Evolutionary conservation across 2,329 filamentous ascomycete genomes (phyloP).

Genomic region (Purpureocillium lavendulum): DNA sequence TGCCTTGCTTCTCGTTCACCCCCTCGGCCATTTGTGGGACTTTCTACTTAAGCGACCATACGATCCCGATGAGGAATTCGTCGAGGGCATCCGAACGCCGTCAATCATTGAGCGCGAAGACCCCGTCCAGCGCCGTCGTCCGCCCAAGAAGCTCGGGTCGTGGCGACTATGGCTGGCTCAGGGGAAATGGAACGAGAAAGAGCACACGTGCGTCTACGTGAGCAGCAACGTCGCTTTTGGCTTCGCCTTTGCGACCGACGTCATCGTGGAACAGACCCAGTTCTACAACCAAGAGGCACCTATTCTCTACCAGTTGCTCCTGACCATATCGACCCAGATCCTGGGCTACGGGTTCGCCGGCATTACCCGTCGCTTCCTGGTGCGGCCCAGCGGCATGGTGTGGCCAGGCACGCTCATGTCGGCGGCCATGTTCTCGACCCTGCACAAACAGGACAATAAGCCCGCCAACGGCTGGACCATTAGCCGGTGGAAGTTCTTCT

Average conservation of each 20-base stretch:
- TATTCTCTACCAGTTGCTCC: constrained; percentile 69
- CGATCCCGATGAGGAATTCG: constrained; percentile 39
- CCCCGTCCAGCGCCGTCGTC: constrained; percentile 5
- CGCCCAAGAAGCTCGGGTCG: constrained; percentile 24
- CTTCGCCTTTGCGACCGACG: constrained; percentile 82
- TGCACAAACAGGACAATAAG: constrained; percentile 79
- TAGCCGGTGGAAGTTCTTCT: constrained; percentile 78
- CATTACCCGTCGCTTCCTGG: constrained; percentile 70
- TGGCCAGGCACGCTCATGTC: constrained; percentile 87
- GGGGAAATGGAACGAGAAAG: constrained; percentile 79
- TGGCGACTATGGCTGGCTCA: constrained; percentile 69
- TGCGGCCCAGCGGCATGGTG: constrained; percentile 81
- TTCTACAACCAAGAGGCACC: constrained; percentile 79
- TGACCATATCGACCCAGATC: constrained; percentile 80
- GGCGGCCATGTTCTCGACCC: constrained; percentile 78
- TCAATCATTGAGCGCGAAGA: constrained; percentile 11
- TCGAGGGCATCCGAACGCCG: constrained; percentile 35
- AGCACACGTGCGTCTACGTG: constrained; percentile 82
- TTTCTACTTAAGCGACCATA: constrained; percentile 55
- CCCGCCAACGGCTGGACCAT: constrained; percentile 76
- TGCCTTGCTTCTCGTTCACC: constrained; percentile 75
- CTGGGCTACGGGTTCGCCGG: constrained; percentile 82
- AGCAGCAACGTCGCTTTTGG: constrained; percentile 86
- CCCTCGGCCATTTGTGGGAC: constrained; percentile 75
- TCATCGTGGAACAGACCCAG: constrained; percentile 82